Base-by-base conservation (phyloP, 495 filamentous ascomycete species). In the Tetracladium setigerum region DNA sequence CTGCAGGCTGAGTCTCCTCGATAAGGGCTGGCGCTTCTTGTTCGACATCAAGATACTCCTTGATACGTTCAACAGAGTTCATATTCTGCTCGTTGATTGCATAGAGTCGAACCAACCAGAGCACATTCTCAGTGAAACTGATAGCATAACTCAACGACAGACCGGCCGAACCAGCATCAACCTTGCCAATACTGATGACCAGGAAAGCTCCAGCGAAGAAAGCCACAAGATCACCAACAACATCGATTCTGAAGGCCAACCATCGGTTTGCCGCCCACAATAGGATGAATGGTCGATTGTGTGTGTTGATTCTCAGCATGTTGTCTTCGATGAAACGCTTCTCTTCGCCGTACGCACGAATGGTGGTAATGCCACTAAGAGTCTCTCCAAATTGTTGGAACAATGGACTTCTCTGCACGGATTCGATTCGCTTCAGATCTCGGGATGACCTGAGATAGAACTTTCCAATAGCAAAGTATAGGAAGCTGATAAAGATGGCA, bases 371-470 rank as follows among this genome's bases (percentile, higher is more conserved):
- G 36, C 94, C 94, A 41, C 81, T 89, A 14, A 99, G 72, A 0
- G 94, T 97, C 69, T 99, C 94, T 44, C 94, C 91, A 56, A 99
- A 97, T 57, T 96, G 92, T 65, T 99, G 94, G 65, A 95, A 99
- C 22, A 99, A 73, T 3, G 94, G 94, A 63, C 89, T 95, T 44
- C 91, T 73, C 59, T 96, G 87, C 9, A 96, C 82, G 15, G 94
- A 96, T 64, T 99, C 94, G 14, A 99, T 64, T 27, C 94, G 77
- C 69, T 99, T 99, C 39, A 99, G 76, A 62, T 96, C 91, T 45
- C 89, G 77, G 17, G 91, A 96, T 3, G 91, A 87, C 58, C 82
- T 83, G 30, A 99, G 69, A 62, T 99, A 99, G 60, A 97, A 86
- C 33, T 75, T 74, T 27, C 88, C 94, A 35, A 97, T 80, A 15